These are phyloP conservation scores for Paecilomyces sp. DNA, from an alignment of 2,329 filamentous ascomycete genomes.

Conservation along the genomic window DNA sequence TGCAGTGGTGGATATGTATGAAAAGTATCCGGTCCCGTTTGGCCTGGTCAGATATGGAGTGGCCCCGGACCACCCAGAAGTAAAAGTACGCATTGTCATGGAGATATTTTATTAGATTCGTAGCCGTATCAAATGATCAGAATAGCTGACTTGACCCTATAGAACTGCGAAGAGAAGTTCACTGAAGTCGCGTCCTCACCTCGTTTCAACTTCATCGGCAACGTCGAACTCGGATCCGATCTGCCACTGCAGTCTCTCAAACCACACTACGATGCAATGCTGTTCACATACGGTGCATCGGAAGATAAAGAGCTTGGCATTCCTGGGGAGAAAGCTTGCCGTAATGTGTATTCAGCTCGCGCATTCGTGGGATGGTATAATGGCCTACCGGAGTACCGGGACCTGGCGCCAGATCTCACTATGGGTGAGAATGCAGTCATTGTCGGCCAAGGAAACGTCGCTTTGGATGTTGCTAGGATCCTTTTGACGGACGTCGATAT, in stretches of 20 bases:
- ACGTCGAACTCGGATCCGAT: conserved; percentile 66
- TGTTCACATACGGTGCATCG: conserved; percentile 89
- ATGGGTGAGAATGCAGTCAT: conserved; percentile 76
- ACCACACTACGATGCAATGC: conserved; percentile 81
- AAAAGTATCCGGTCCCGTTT: conserved; percentile 84
- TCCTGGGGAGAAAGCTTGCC: conserved; percentile 61
- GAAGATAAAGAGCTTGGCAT: conserved; percentile 73
- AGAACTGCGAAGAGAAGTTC: conserved; percentile 96
- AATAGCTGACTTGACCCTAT: conserved; percentile 1
- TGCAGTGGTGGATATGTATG: conserved; percentile 88
- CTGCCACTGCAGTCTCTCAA: conserved; percentile 63
- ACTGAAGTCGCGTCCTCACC: conserved; percentile 75
- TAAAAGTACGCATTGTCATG: conserved; percentile 61
- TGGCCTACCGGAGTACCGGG: conserved; percentile 73
- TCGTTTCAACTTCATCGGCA: conserved; percentile 85
- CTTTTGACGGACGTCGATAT: conserved; percentile 68
- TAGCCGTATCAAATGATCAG: conserved; percentile 2
- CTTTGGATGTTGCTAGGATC: conserved; percentile 85
- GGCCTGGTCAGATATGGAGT: conserved; percentile 90
- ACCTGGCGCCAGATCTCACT: conserved; percentile 65
- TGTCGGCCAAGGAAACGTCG: conserved; percentile 93
- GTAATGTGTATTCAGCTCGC: conserved; percentile 77
- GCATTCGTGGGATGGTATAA: conserved; percentile 99
- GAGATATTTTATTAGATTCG: background rate
- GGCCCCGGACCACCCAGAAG: conserved; percentile 96